Percentiles rank a stretch among this genome's conserved stretches.
Evolutionary conservation across 805 yeast species (phyloP).

Genomic region (Yarrowia porcina): DNA sequence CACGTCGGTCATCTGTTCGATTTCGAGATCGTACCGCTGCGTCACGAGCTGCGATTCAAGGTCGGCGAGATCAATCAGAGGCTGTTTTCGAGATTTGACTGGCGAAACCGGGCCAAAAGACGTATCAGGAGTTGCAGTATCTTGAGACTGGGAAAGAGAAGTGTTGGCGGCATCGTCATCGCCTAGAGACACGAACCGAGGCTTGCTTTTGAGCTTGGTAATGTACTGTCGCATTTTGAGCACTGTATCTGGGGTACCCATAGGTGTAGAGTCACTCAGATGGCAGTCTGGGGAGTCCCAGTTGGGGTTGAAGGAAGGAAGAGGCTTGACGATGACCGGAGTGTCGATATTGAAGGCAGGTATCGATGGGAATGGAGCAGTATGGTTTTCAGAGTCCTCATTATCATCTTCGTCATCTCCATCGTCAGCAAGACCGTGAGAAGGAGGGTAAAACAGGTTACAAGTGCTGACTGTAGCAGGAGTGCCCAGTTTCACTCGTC

Average conservation of each 20-base stretch:
- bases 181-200: neutral
- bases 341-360: conserved; percentile 15
- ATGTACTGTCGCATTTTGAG: conserved; percentile 14
- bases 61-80: neutral
- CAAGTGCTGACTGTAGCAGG: conserved; percentile 17
- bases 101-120: neutral
- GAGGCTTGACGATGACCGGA: neutral
- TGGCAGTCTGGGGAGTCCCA: conserved; percentile 22
- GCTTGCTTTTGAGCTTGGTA: conserved; percentile 19
- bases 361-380: neutral
- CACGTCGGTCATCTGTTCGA: conserved; percentile 20
- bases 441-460: conserved; percentile 5
- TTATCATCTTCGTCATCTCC: conserved; percentile 11
- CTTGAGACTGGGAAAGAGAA: neutral
- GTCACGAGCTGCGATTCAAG: conserved; percentile 7
- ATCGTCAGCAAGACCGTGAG: conserved; percentile 13
- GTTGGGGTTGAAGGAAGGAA: conserved; percentile 15
- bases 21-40: conserved; percentile 17
- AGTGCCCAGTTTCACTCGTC: conserved; percentile 20
- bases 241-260: conserved; percentile 18
- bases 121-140: neutral
- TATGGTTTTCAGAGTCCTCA: neutral
- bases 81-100: neutral
- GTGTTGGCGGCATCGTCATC: neutral
- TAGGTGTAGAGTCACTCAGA: conserved; percentile 14